Evolutionary conservation across 139 green algal species (phyloP), one percentile per base, ranked within the genome.

Genomic region (Tetraselmis chui): DNA sequence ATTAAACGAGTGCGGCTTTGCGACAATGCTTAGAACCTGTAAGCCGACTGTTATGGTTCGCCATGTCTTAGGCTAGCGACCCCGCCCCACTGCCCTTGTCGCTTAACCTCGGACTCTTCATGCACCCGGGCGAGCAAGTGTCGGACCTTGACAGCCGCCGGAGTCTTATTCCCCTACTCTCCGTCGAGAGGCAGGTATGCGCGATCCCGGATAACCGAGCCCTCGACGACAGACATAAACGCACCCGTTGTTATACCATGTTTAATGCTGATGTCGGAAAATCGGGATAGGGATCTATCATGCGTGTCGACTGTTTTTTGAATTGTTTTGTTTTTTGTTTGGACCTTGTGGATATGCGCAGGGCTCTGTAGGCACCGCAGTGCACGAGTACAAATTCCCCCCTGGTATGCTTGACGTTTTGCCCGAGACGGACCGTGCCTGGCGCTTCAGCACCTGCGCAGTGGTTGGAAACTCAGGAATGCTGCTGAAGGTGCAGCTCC

Each of bases 321-420:
- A n/a, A n/a, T n/a, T n/a, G n/a, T n/a, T n/a, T n/a, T n/a, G n/a
- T n/a, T n/a, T n/a, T n/a, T n/a, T n/a, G n/a, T n/a, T n/a, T n/a
- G n/a, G n/a, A n/a, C n/a, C n/a, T n/a, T n/a, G n/a, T n/a, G n/a
- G n/a, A n/a, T n/a, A n/a, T n/a, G 45, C 18, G 18, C 45, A 67
- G 45, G 45, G 45, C 45, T 67, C 45, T 5, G 45, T 67, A 5
- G 45, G 77, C 22, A 32, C 5, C 77, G 29, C 32, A 2, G 77
- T 59, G 77, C 77, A 59, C 77, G 77, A 80, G 77, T 59, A 31
- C 27, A 32, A 32, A 5, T 80, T 80, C n/a, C 28, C 32, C 23
- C 77, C 77, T 26, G 26, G 25, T 2, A 31, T 80, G 77, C 77
- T 32, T 18, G 77, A 80, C 25, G 28, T 28, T 11, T 23, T 59